Evolutionary conservation across 768 basidiomycete species (phyloP).

Genomic region (Serendipita sp.): DNA sequence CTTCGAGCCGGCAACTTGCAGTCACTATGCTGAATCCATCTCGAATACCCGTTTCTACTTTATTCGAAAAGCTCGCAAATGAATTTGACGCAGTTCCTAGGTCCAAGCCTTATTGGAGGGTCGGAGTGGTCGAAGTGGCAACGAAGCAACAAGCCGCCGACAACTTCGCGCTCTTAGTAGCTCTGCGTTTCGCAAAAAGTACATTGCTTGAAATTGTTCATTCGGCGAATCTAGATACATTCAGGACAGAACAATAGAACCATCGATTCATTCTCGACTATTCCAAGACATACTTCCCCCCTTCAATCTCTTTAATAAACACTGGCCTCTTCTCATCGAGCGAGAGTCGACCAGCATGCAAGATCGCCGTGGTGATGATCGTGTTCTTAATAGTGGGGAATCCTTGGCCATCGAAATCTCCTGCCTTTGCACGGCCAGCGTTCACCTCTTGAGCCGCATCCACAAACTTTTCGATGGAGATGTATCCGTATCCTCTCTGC

Average conservation of each 20-base stretch:
- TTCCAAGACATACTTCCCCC: constrained; percentile 51
- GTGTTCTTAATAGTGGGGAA: constrained; percentile 84
- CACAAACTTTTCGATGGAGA: constrained; percentile 86
- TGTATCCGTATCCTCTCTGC: constrained; percentile 79
- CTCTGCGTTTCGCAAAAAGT: neutral
- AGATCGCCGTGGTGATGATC: constrained; percentile 70
- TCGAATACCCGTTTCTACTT: no score
- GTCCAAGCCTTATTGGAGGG: no score
- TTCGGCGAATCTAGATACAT: neutral
- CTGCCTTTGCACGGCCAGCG: constrained; percentile 45
- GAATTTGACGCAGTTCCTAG: no score
- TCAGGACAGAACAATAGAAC: neutral
- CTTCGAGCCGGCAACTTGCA: no score
- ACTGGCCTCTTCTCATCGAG: constrained; percentile 82
- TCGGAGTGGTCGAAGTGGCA: no score
- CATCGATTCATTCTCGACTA: constrained; percentile 18
- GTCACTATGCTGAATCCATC: no score
- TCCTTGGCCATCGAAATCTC: constrained; percentile 62
- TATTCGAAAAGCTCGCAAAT: no score
- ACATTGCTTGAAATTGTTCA: neutral
- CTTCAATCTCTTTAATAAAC: constrained; percentile 49
- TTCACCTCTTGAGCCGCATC: constrained; percentile 72
- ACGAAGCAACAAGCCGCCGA: neutral
- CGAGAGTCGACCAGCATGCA: constrained; percentile 80
- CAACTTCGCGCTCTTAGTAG: neutral